phyloP scores from a whole-genome alignment of 1,139 yeast genomes.

The Geotrichum carabidarum region DNA sequence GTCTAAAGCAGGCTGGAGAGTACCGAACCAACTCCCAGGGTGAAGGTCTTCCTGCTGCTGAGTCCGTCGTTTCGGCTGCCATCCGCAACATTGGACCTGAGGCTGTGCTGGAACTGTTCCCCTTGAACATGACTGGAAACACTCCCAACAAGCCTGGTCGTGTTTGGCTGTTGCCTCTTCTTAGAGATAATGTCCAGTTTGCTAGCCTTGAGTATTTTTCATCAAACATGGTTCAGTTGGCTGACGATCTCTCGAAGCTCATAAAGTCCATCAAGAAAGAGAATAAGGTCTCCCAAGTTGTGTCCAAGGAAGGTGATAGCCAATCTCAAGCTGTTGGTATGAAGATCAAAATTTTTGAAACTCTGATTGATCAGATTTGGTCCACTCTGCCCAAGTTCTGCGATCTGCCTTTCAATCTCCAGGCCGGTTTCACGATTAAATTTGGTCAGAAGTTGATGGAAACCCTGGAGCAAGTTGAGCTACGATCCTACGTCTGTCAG shows the following conservation, averaged over 20 bases:
- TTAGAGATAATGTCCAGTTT: constrained; percentile 77
- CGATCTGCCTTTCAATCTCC: constrained; percentile 75
- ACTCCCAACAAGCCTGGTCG: constrained; percentile 56
- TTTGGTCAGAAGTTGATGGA: constrained; percentile 78
- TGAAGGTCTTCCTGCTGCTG: constrained; percentile 74
- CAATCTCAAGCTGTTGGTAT: constrained; percentile 46
- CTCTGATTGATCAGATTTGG: constrained; percentile 89
- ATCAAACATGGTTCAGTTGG: constrained; percentile 60
- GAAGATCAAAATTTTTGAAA: constrained; percentile 69
- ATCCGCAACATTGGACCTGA: constrained; percentile 83
- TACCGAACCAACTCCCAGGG: constrained; percentile 78
- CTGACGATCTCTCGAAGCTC: constrained; percentile 52
- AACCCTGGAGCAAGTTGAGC: constrained; percentile 65
- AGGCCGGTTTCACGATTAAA: constrained; percentile 56
- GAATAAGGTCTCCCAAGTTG: constrained; percentile 22
- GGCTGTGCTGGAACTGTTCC: constrained; percentile 64
- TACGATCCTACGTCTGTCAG: constrained; percentile 76
- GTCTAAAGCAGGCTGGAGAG: constrained; percentile 70
- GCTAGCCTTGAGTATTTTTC: constrained; percentile 65
- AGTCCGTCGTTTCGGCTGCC: constrained; percentile 72
- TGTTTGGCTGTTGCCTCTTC: constrained; percentile 92
- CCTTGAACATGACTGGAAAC: constrained; percentile 62
- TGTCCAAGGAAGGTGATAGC: constrained; percentile 26
- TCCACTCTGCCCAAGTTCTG: constrained; percentile 84
- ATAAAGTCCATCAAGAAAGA: constrained; percentile 42